Base-by-base conservation (phyloP, 140 eudicot genomes). In the Cichorium intybus region DNA sequence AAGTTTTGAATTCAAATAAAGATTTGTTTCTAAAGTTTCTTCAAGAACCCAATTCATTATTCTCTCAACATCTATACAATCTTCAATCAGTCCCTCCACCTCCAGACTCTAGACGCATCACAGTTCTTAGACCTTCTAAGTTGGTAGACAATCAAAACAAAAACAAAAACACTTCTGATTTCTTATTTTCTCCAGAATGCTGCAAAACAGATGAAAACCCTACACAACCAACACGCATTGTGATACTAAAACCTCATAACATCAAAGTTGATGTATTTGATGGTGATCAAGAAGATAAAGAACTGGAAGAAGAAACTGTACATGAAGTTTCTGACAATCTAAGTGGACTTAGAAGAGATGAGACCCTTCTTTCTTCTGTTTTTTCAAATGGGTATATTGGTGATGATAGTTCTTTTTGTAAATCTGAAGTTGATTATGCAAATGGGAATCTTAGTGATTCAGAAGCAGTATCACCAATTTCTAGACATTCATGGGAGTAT, bases 401-500 rank as follows among this genome's bases (percentile, higher is more conserved):
- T 31, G 97, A 93, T 60, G 99, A 86, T 56, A 93, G 99, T 78
- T 93, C 99, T 0, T 89, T 88, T 57, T 54, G 81, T 66, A 89
- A 84, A 78, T 83, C 97, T 21, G 99, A 93, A 62, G 76, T 72
- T 22, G 97, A 93, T 45, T 85, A 79, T 73, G 84, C 79, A 20
- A 73, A 68, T 23, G 96, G 82, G 51, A 75, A 85, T 55, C 77
- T 79, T n/a, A 83, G 90, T 76, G 97, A 88, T 82, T 89, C 99
- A 18, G 99, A 93, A 84, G 87, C 41, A 5, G 76, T 80, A 24
- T 86, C 99, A 28, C 97, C 99, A n/a, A 64, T 70, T 55, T 93
- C 95, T 29, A 78, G 95, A 84, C 97, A 89, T 61, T 93, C 97
- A 0, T 93, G 99, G 99, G 99, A 93, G 60, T 88, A 78, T 72